Conservation (phyloP, 129 eudicot species). For the Smallanthus sonchifolius region DNA sequence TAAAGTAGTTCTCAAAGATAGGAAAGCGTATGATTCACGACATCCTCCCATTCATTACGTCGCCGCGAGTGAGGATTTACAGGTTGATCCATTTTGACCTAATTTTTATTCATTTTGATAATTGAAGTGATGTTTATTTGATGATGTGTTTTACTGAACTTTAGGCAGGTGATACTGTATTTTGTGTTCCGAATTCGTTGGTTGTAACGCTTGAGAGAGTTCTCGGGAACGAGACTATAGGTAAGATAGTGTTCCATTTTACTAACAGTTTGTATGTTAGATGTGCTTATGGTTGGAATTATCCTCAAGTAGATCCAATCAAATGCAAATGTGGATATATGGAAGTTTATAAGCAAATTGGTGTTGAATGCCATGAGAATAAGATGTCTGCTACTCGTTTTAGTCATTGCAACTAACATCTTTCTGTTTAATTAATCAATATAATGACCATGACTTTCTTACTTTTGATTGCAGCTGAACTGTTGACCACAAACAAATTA, state of each 20-base stretch:
- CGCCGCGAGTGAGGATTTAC: conserved; percentile 88
- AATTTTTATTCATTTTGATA: neutral
- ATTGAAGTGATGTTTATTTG: neutral
- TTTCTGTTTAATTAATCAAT: neutral
- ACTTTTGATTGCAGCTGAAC: conserved; percentile 64
- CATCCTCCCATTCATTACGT: conserved; percentile 71
- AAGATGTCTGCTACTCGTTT: neutral
- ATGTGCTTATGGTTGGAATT: conserved; percentile 11
- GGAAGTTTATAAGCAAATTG: neutral
- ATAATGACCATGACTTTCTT: conserved; percentile 5
- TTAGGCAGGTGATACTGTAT: conserved; percentile 81
- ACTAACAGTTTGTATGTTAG: neutral
- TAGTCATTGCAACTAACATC: neutral
- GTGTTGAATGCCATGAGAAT: neutral
- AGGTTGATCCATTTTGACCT: conserved; percentile 34
- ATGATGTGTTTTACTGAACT: neutral
- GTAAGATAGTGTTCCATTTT: conserved; percentile 36
- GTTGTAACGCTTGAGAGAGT: conserved; percentile 91
- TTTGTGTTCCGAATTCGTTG: conserved; percentile 78
- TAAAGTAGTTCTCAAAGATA: conserved; percentile 64
- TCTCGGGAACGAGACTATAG: conserved; percentile 84
- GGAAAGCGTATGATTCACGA: conserved; percentile 46
- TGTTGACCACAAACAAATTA: conserved; percentile 80
- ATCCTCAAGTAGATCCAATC: neutral
- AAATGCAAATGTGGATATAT: neutral